Base-by-base conservation (phyloP, 139 green algal genomes). In the Axilococcus clingmanii region DNA sequence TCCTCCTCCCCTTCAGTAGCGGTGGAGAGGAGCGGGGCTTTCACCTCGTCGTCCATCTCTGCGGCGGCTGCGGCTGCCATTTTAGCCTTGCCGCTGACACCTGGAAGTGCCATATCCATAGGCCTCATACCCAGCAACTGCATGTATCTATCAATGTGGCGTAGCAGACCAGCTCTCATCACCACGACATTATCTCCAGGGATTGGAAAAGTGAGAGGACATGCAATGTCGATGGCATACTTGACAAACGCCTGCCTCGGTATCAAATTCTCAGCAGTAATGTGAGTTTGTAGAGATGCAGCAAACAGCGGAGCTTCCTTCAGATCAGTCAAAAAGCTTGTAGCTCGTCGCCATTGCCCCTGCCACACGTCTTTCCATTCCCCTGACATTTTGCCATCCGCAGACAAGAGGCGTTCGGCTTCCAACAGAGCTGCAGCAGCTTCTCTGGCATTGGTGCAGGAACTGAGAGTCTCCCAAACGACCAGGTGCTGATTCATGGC, bases 191-290 rank as follows among this genome's bases (percentile, higher is more conserved):
- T 62, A 30, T 85, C 72, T 33, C 61, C 65, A 0, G 58, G 57
- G 6, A 29, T 48, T 4, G 84, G 84, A 37, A 91, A 81, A 50
- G 69, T 63, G 24, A 92, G 63, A 24, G 73, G 67, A 63, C 79
- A 93, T 36, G 61, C 49, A 14, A 58, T 45, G 22, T 67, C 47
- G 1, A 46, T 40, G 8, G 69, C 68, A 17, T 72, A 52, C 25
- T 59, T 59, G 23, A 69, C 58, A 62, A 87, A 88, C n/a, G 55
- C 57, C 0, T 55, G 46, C 2, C 77, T 65, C 14, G 74, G 65
- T 7, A 86, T 57, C 24, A 67, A 30, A 42, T 71, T 43, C 2
- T 51, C 40, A 5, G 29, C 35, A 11, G 52, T 40, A 52, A 73
- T 46, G 12, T 78, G 61, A 17, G 51, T 59, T 56, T 80, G 78